These are phyloP conservation scores for Phytophthora litchii DNA, from an alignment of 352 stramenopile genomes.

Conservation along the genomic window DNA sequence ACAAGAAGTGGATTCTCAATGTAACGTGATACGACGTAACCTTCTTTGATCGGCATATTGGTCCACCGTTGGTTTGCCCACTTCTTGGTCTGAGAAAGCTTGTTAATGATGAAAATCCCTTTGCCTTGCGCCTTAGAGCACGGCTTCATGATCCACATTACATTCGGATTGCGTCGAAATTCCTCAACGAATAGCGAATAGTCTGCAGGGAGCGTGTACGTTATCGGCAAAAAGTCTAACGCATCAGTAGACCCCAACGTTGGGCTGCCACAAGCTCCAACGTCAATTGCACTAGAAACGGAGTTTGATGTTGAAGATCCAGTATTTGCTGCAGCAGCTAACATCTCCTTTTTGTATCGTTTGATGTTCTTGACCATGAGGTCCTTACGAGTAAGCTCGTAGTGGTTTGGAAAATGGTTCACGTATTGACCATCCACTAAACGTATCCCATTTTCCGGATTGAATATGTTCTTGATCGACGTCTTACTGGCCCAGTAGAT, in stretches of 20 bases:
- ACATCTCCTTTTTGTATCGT: slow-evolving; percentile 77
- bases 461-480: slow-evolving; percentile 90
- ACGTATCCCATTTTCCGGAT: slow-evolving; percentile 76
- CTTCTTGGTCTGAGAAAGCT: slow-evolving; percentile 92
- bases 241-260: slow-evolving; percentile 21
- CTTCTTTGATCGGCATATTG: slow-evolving; percentile 81
- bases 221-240: slow-evolving; percentile 87
- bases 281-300: background rate
- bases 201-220: slow-evolving; percentile 93
- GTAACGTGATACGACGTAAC: slow-evolving; percentile 91
- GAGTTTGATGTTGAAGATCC: background rate
- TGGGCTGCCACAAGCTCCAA: background rate
- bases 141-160: slow-evolving; percentile 96
- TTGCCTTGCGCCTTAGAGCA: slow-evolving; percentile 90
- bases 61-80: slow-evolving; percentile 80
- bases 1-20: slow-evolving; percentile 91
- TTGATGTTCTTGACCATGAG: slow-evolving; percentile 96
- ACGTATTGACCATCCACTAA: slow-evolving; percentile 75
- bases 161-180: slow-evolving; percentile 83
- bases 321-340: slow-evolving; percentile 15
- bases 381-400: slow-evolving; percentile 93
- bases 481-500: slow-evolving; percentile 93
- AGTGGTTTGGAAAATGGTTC: slow-evolving; percentile 93
- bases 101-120: slow-evolving; percentile 95
- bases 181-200: slow-evolving; percentile 95